Conservation (phyloP, 164 flowering plant genomes). For the Vitis amurensis region DNA sequence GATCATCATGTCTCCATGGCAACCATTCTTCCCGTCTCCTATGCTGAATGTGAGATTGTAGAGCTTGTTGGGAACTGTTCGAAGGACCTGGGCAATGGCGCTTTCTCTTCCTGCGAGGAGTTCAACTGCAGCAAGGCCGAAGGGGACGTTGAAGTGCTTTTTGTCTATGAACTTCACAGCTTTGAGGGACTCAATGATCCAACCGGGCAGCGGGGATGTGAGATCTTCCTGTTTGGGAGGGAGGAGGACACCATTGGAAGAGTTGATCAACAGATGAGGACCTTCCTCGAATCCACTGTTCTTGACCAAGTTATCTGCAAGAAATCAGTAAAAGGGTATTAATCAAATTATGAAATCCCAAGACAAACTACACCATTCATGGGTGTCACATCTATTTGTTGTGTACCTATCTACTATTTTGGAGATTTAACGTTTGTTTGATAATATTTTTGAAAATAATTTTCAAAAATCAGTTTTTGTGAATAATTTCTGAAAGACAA, state of each 20-base stretch:
- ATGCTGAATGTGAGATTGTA: constrained; percentile 61
- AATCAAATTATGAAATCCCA: background rate
- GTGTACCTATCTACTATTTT: background rate
- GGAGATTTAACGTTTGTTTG: no score
- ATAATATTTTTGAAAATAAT: no score
- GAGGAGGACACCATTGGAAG: constrained; percentile 74
- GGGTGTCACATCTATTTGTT: no score
- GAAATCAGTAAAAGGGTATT: background rate
- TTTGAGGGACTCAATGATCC: constrained; percentile 91
- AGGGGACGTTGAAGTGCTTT: constrained; percentile 76
- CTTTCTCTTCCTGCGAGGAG: constrained; percentile 91
- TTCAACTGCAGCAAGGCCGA: constrained; percentile 66
- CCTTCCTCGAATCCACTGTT: constrained; percentile 83
- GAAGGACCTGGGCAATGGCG: constrained; percentile 78
- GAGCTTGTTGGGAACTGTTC: constrained; percentile 55
- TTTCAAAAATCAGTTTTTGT: no score
- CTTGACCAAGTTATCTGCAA: constrained; percentile 69
- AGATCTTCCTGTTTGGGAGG: constrained; percentile 77
- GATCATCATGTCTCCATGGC: constrained; percentile 89
- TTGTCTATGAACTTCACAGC: constrained; percentile 82
- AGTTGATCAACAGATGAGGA: constrained; percentile 62
- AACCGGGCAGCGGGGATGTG: constrained; percentile 86
- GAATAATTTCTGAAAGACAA: no score
- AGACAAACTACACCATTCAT: no score
- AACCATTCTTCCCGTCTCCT: constrained; percentile 85